phyloP scores from a whole-genome alignment of 148 eudicot species.

The Agrostemma githago region DNA sequence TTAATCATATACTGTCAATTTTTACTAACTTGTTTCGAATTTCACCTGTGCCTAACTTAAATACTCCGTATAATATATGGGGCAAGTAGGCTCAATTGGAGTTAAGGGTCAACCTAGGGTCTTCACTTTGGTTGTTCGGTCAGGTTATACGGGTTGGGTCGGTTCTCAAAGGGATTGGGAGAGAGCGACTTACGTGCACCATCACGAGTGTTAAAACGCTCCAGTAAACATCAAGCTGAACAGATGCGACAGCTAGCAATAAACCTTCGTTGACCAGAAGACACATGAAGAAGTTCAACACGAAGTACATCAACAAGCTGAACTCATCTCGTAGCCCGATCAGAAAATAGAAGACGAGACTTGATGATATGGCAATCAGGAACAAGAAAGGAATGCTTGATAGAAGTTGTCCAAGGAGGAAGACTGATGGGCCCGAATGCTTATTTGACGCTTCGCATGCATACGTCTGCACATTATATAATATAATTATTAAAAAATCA shows the following conservation, averaged over 20 bases:
- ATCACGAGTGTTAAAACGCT: conserved; percentile 60
- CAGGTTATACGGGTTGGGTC: too few species aligned
- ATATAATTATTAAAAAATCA: not conserved
- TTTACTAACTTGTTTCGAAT: too few species aligned
- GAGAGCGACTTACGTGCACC: conserved; percentile 61
- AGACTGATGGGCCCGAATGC: conserved; percentile 80
- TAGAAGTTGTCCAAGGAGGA: conserved; percentile 79
- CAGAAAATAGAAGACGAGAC: conserved; percentile 85
- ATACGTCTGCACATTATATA: conserved; percentile 51
- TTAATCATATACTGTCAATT: not conserved
- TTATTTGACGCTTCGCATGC: conserved; percentile 64
- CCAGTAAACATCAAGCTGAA: conserved; percentile 73
- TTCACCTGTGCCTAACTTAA: too few species aligned
- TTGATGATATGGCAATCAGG: conserved; percentile 85
- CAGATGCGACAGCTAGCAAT: conserved; percentile 61
- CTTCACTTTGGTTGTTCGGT: too few species aligned
- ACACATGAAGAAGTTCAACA: conserved; percentile 79
- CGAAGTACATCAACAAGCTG: conserved; percentile 90
- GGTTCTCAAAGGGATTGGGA: not conserved
- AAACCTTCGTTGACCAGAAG: conserved; percentile 87
- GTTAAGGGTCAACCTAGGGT: too few species aligned
- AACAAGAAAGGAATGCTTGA: conserved; percentile 94
- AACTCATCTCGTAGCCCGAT: conserved; percentile 80
- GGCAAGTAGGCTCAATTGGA: too few species aligned
- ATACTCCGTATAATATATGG: too few species aligned